These are phyloP conservation scores for Groenewaldozyma tartarivorans DNA, from an alignment of 805 yeast species.

Conservation along the genomic window DNA sequence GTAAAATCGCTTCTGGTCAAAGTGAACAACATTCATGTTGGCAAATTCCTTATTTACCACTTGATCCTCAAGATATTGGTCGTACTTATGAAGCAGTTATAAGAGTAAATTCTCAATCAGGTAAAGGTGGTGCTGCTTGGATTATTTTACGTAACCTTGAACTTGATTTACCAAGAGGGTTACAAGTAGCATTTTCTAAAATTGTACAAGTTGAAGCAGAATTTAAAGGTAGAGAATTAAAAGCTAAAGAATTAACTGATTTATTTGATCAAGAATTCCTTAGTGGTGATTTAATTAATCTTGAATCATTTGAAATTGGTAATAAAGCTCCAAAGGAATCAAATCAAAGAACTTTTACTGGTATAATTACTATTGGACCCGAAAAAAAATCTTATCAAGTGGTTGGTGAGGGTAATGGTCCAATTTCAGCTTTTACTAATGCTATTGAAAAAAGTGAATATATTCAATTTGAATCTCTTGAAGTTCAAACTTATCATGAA, in stretches of 20 bases:
- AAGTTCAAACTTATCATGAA: slow-evolving; percentile 64
- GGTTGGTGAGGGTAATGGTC: slow-evolving; percentile 70
- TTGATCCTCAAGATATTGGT: slow-evolving; percentile 79
- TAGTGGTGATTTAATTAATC: slow-evolving; percentile 25
- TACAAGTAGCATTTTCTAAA: slow-evolving; percentile 67
- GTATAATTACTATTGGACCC: slow-evolving; percentile 19
- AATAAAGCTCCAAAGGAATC: background rate
- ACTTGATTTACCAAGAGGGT: slow-evolving; percentile 70
- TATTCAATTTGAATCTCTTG: slow-evolving; percentile 30
- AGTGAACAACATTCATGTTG: slow-evolving; percentile 32
- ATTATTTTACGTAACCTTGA: slow-evolving; percentile 66
- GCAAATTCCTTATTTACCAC: slow-evolving; percentile 74
- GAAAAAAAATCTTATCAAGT: slow-evolving; percentile 35
- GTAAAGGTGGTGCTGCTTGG: slow-evolving; percentile 90
- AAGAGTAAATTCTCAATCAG: slow-evolving; percentile 80
- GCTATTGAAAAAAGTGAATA: slow-evolving; percentile 45
- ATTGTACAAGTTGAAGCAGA: slow-evolving; percentile 67
- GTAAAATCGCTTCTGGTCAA: slow-evolving; percentile 21
- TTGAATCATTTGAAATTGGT: slow-evolving; percentile 39
- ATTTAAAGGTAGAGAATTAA: slow-evolving; percentile 59
- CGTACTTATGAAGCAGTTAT: slow-evolving; percentile 88
- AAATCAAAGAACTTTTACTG: background rate
- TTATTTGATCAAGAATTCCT: slow-evolving; percentile 55
- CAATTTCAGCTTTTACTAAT: slow-evolving; percentile 63
- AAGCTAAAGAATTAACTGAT: slow-evolving; percentile 51